Evolutionary conservation across 768 basidiomycete genomes (phyloP), one percentile per base, ranked within the genome.

Genomic region (Coprinopsis sp.): DNA sequence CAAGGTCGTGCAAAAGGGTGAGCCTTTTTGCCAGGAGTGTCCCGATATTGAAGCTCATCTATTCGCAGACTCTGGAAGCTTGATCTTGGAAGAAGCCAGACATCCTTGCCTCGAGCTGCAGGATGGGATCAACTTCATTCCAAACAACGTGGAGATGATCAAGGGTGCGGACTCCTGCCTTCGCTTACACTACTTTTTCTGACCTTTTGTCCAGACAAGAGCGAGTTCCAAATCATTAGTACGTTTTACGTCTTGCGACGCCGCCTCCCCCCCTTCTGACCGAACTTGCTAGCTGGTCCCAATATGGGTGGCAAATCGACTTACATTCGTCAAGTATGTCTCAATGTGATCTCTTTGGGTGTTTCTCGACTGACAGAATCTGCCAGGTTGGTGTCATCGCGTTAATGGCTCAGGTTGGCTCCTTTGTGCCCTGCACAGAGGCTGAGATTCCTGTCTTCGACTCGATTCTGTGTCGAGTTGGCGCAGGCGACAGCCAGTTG

Each of bases 301-400:
- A 99, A 99, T 65, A 97, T 97, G 89, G 96, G 96, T 43, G 96
- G 96, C 50, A 99, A 99, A 66, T 92, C 89, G 38, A 97, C 95
- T 0, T 97, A 94, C 57, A 95, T 98, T 56, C 87, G 92, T 37
- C 89, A 93, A 69, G 88, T 85, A 42, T 14, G 56, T 37, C 56
- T 39, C 11, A 14, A 28, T 39, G 21, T 30, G 5, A 36, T 18
- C 31, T 37, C 14, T 37, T 40, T 22, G 13, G 40, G 11, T 25
- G 7, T 42, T 16, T 38, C 37, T 47, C 21, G 16, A 27, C n/a
- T 48, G 31, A 52, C 30, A 13, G 2, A 18, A 23, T 50, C 29
- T 22, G 8, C 34, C 40, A 71, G 82, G 84, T 90, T 29, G 96
- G 94, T 2, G 93, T 95, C n/a, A 91, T 97, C 52, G 88, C 86